Evolutionary conservation across 2,329 filamentous ascomycete species (phyloP).

Genomic region (Trichophyton equinum): DNA sequence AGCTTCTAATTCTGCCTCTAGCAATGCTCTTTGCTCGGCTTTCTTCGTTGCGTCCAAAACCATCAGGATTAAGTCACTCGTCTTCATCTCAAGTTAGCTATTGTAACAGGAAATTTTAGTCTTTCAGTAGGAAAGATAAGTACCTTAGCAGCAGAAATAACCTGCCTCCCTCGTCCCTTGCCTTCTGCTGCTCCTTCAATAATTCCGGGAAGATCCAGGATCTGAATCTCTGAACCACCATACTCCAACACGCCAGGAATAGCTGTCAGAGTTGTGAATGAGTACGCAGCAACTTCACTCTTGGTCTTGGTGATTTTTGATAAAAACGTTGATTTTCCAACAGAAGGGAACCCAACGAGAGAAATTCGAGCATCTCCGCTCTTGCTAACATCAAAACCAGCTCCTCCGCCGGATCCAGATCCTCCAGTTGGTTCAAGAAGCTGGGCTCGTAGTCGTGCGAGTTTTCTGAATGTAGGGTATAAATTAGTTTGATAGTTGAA

Average conservation of each 20-base stretch:
- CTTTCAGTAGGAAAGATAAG: neutral
- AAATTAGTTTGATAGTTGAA: neutral
- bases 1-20: constrained; percentile 87
- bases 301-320: constrained; percentile 98
- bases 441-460: constrained; percentile 85
- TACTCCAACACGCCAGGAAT: constrained; percentile 97
- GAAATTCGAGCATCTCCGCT: constrained; percentile 93
- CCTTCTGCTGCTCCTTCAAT: constrained; percentile 95
- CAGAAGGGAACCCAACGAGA: constrained; percentile 94
- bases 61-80: constrained; percentile 94
- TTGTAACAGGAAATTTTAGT: neutral
- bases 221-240: constrained; percentile 93
- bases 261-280: constrained; percentile 93
- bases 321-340: constrained; percentile 97
- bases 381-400: constrained; percentile 86
- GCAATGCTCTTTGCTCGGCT: constrained; percentile 75
- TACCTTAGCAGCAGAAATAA: constrained; percentile 88
- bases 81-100: constrained; percentile 34
- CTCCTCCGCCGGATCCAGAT: constrained; percentile 61
- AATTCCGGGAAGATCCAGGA: constrained; percentile 93
- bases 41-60: constrained; percentile 92
- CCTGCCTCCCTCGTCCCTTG: constrained; percentile 88
- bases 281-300: constrained; percentile 88
- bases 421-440: constrained; percentile 80
- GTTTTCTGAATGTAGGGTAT: constrained; percentile 52